phyloP scores from a whole-genome alignment of 179 eudicot genomes.

The Vitellaria paradoxa region DNA sequence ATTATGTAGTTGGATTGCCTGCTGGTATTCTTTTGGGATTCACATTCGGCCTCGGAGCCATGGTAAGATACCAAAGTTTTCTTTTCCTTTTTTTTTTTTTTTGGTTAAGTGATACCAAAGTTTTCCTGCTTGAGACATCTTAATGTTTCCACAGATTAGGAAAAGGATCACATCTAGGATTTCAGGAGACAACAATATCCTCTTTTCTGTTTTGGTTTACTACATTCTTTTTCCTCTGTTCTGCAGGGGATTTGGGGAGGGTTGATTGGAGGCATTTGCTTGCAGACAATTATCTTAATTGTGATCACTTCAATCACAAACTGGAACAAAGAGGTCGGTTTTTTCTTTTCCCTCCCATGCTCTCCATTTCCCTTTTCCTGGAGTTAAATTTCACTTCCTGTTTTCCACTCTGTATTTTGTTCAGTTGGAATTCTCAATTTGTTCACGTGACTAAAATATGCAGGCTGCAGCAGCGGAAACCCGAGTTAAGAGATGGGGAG shows the following conservation, averaged over 20 bases:
- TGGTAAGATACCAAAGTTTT: conserved; percentile 27
- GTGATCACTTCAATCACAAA: conserved; percentile 48
- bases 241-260: conserved; percentile 89
- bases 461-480: conserved; percentile 54
- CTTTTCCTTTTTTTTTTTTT: too few species aligned
- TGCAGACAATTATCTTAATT: conserved; percentile 69
- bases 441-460: background rate
- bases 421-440: background rate
- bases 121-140: background rate
- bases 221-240: background rate
- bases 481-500: conserved; percentile 77
- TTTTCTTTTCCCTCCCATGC: background rate
- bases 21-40: conserved; percentile 64
- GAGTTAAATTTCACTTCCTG: too few species aligned
- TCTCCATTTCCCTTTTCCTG: background rate
- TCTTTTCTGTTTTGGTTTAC: too few species aligned
- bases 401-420: background rate
- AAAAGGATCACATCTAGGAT: background rate
- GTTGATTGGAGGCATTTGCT: conserved; percentile 67
- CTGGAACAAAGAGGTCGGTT: conserved; percentile 71
- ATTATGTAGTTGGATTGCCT: conserved; percentile 62
- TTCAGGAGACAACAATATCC: too few species aligned
- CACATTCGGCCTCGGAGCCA: conserved; percentile 46
- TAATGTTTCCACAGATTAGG: background rate
- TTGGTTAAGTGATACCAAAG: background rate